phyloP scores from a whole-genome alignment of 1,139 yeast genomes.

The Debaryomycetaceae sp. region DNA sequence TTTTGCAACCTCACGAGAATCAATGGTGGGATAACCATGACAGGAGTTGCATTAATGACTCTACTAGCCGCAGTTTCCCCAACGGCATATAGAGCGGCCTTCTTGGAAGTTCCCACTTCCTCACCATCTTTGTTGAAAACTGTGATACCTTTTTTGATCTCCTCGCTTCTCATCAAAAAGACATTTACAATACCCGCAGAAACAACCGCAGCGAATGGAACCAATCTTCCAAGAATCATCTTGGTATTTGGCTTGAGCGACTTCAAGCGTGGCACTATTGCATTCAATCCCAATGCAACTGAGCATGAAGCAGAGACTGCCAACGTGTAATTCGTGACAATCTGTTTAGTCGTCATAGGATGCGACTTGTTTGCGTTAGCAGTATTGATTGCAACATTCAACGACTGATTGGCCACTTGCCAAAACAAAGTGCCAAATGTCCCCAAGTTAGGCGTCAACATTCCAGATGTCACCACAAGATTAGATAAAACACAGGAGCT shows the following conservation, averaged over 20 bases:
- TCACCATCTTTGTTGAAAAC: conserved; percentile 71
- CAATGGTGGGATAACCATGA: conserved; percentile 94
- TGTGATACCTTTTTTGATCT: conserved; percentile 75
- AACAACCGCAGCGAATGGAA: conserved; percentile 97
- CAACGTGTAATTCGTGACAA: conserved; percentile 71
- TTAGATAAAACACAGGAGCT: conserved; percentile 91
- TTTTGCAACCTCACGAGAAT: conserved; percentile 73
- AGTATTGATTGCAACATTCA: conserved; percentile 93
- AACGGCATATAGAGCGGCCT: conserved; percentile 88
- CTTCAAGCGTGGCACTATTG: conserved; percentile 78
- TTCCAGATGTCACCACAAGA: conserved; percentile 92
- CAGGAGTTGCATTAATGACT: conserved; percentile 93
- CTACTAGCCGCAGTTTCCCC: conserved; percentile 96
- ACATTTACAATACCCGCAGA: conserved; percentile 95
- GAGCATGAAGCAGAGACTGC: conserved; percentile 95
- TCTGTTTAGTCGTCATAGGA: conserved; percentile 76
- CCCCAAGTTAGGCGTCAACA: conserved; percentile 92
- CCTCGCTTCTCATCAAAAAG: conserved; percentile 92
- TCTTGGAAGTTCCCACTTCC: conserved; percentile 72
- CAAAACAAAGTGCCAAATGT: conserved; percentile 89
- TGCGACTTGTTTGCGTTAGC: conserved; percentile 95
- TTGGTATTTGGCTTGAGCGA: conserved; percentile 64
- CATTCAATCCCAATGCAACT: conserved; percentile 89
- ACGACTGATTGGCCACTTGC: conserved; percentile 96
- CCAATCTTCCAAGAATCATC: conserved; percentile 74